Conservation (phyloP, 371 early-diverging fungal species). For the Rhizopus stolonifer region DNA sequence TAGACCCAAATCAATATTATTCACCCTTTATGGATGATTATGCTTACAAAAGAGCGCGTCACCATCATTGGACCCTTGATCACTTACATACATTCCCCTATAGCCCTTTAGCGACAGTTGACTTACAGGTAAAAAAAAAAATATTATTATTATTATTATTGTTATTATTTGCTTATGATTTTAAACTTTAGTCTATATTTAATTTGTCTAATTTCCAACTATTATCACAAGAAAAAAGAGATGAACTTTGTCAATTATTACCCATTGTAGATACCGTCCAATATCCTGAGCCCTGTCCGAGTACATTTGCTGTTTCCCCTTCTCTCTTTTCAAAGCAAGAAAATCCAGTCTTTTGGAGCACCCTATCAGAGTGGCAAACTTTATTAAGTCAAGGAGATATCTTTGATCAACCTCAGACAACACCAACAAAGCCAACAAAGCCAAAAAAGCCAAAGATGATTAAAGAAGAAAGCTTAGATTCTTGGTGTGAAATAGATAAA, state of each 20-base stretch:
- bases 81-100: constrained; percentile 30
- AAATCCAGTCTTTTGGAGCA: constrained; percentile 38
- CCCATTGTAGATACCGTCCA: constrained; percentile 34
- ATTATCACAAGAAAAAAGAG: constrained; percentile 34
- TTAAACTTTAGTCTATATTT: constrained; percentile 32
- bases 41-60: constrained; percentile 21
- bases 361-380: constrained; percentile 41
- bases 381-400: constrained; percentile 31
- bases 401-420: constrained; percentile 7
- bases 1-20: constrained; percentile 32
- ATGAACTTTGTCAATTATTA: constrained; percentile 32
- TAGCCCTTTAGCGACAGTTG: constrained; percentile 34
- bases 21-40: constrained; percentile 9
- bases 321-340: constrained; percentile 36
- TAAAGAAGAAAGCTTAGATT: constrained; percentile 39
- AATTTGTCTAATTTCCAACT: constrained; percentile 40
- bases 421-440: constrained; percentile 9
- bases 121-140: constrained; percentile 34
- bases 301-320: constrained; percentile 2
- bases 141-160: not conserved
- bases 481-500: constrained; percentile 41
- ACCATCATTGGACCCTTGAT: constrained; percentile 31
- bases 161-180: too few species aligned
- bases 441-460: not conserved
- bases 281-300: not conserved